A percentile compares a stretch with the other conserved stretches of the same genome.
These are phyloP conservation scores for Lactarius hatsudake DNA, from an alignment of 768 basidiomycete species.

Conservation along the genomic window DNA sequence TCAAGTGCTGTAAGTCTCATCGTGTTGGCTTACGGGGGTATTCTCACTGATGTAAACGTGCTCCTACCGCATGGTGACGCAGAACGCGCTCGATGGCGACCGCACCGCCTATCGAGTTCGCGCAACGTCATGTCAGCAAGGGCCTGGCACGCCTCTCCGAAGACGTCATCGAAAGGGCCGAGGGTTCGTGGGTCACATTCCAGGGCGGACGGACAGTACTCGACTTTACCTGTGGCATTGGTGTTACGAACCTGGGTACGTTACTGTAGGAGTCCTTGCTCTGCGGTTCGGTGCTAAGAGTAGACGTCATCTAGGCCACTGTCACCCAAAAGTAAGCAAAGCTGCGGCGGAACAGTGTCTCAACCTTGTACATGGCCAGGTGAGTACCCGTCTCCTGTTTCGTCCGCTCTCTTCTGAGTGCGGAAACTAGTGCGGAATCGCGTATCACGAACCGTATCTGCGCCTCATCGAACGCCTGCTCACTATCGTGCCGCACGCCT, in stretches of 20 bases:
- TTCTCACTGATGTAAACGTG: neutral
- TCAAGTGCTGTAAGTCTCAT: neutral
- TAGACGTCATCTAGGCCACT: slow-evolving; percentile 60
- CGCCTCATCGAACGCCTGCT: slow-evolving; percentile 81
- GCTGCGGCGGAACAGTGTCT: slow-evolving; percentile 89
- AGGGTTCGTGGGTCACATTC: slow-evolving; percentile 28
- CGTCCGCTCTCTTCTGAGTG: neutral
- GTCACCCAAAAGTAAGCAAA: slow-evolving; percentile 80
- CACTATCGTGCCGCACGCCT: slow-evolving; percentile 86
- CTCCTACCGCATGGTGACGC: neutral
- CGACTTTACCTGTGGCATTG: slow-evolving; percentile 28
- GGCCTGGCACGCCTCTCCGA: slow-evolving; percentile 21
- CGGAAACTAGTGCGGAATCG: slow-evolving; percentile 72
- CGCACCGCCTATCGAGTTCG: slow-evolving; percentile 16
- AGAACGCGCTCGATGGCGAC: slow-evolving; percentile 22
- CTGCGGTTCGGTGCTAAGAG: neutral
- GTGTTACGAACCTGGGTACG: slow-evolving; percentile 27
- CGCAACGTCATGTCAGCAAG: slow-evolving; percentile 21
- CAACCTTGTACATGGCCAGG: slow-evolving; percentile 76
- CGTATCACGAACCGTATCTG: slow-evolving; percentile 82
- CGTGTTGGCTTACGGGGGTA: too few relatives aligned
- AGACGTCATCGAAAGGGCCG: slow-evolving; percentile 17
- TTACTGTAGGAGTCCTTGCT: neutral
- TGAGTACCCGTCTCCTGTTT: slow-evolving; percentile 32
- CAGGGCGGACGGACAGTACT: slow-evolving; percentile 24